A percentile compares a stretch with the other conserved stretches of the same genome.
phyloP scores from a whole-genome alignment of 2,329 filamentous ascomycete genomes.

The Aspergillus clavatus region DNA sequence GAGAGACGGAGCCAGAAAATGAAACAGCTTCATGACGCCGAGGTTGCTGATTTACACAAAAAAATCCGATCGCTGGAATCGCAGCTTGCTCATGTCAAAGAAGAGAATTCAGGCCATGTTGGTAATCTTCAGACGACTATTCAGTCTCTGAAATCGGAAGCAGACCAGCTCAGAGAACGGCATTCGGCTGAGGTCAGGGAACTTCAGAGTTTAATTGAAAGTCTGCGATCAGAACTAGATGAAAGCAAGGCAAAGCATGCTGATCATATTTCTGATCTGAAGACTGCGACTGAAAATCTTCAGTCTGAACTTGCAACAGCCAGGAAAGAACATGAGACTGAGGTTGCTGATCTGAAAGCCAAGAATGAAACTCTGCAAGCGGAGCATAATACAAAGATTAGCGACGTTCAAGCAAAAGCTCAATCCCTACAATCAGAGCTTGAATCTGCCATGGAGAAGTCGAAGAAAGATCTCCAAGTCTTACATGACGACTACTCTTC shows the following conservation, averaged over 20 bases:
- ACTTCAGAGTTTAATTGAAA: conserved; percentile 55
- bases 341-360: conserved; percentile 55
- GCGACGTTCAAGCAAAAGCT: conserved; percentile 53
- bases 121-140: conserved; percentile 55
- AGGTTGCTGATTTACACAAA: conserved; percentile 59
- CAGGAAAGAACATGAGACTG: conserved; percentile 47
- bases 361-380: conserved; percentile 55
- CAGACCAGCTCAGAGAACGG: conserved; percentile 54
- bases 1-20: conserved; percentile 36
- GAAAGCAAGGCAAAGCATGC: conserved; percentile 50
- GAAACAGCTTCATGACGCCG: conserved; percentile 50
- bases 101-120: conserved; percentile 50
- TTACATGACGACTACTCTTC: conserved; percentile 49
- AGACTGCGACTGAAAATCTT: conserved; percentile 53
- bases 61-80: conserved; percentile 57
- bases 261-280: conserved; percentile 55
- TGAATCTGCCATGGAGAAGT: conserved; percentile 46
- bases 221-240: conserved; percentile 46
- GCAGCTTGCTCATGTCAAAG: conserved; percentile 46
- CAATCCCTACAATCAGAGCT: conserved; percentile 51
- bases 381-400: conserved; percentile 50
- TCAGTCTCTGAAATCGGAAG: conserved; percentile 50
- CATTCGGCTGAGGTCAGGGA: conserved; percentile 58
- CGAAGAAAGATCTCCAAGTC: conserved; percentile 54
- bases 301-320: conserved; percentile 40